Base-by-base conservation (phyloP, 2,329 filamentous ascomycete genomes). In the Byssochlamys sp. region DNA sequence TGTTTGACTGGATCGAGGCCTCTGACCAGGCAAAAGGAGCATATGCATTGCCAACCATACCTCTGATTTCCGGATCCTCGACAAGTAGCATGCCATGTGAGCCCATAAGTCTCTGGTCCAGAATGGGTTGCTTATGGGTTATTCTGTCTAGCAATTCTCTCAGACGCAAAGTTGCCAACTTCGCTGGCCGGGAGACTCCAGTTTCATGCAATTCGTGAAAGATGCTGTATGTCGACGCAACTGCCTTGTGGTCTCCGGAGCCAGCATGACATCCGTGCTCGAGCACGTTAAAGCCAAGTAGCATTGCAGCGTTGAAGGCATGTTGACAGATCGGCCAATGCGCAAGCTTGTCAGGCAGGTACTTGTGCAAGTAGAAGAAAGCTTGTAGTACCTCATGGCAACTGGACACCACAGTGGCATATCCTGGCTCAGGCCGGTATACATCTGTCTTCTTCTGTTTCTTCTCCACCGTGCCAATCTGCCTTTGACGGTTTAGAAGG, bases 1-100 rank as follows among this genome's bases (percentile, higher is more conserved):
- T 14, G 12, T 7, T 19, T 2, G 35, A 45, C 35, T 7, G 14
- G 14, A 45, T 7, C 39, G 12, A 14, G 14, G 39, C 19, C 39
- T 19, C 39, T 6, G 39, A 5, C 14, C n/a, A 45, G n/a, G 39
- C n/a, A 9, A 45, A 45, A 2, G 39, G 39, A 51, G 49, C 27
- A 28, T 28, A 51, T n/a, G 10, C 49, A 24, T 51, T 51, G 49
- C 49, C 24, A n/a, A 26, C 7, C 49, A n/a, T 51, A 5, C 24
- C 49, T 28, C 49, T 51, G 24, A 54, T 54, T 39, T 54, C 58
- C 19, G 54, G 27, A 28, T 62, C 63, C 52, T 61, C 45, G 33
- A 64, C 57, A 55, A 63, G 53, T 48, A 62, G 60, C 29, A 66
- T 58, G 54, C 62, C 57, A 26, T 59, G 58, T 10, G 59, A 61